Evolutionary conservation across 2,329 filamentous ascomycete genomes (phyloP), one percentile per base, ranked within the genome.

Genomic region (Ophiocordyceps sinensis): DNA sequence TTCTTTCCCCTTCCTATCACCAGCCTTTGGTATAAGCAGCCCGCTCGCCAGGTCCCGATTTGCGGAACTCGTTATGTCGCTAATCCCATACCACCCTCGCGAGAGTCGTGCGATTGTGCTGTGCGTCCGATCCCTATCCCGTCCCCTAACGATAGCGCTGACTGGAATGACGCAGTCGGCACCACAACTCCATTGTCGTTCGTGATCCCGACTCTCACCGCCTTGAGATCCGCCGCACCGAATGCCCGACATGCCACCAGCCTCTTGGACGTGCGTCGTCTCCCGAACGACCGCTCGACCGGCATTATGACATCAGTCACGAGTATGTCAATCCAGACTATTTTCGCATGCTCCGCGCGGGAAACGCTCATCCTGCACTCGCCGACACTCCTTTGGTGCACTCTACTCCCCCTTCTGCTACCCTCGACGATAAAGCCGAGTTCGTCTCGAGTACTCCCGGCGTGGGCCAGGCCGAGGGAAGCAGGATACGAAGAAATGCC

Each of bases 211-310:
- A 77, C 28, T 94, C 88, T 7, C 82, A 81, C 47, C 84, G 88
- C 51, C 77, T 98, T 48, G 85, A 86, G 51, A 82, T 95, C 40
- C 81, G 84, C 45, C 79, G 70, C 45, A 75, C 77, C 44, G 78
- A 88, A 55, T 98, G 93, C 55, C 91, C 93, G n/a, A 85, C 86
- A 53, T 95, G 89, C 58, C 85, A 87, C 57, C 82, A 84, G 41
- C 77, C 85, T 15, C 72, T 79, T 60, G 58, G 70, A 47, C 55
- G 56, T 19, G 43, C 59, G 57, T 32, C 58, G 56, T 30, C 73
- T 34, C 61, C 70, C 40, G 70, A 75, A 19, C 62, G 65, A 28
- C 58, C 66, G 45, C 75, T 65, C 55, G 73, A 73, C 41, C 52
- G 51, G n/a, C 47, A 55, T 5, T 60, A 53, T 42, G 59, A 53